phyloP scores from a whole-genome alignment of 2,329 filamentous ascomycete species.

The Myriosclerotinia duriaeana region DNA sequence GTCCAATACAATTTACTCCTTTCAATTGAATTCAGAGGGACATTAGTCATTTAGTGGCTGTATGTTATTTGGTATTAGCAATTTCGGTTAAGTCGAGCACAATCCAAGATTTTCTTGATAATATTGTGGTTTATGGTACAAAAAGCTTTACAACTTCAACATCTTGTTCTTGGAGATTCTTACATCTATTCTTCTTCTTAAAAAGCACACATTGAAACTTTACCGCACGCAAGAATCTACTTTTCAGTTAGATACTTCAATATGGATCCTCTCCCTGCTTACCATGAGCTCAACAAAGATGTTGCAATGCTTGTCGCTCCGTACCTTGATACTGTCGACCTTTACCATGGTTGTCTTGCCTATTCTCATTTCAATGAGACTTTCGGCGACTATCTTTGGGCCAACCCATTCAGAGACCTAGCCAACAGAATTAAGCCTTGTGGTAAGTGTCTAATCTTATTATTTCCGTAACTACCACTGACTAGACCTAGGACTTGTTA shows the following conservation, averaged over 20 bases:
- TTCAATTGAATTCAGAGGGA: neutral
- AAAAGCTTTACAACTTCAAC: neutral
- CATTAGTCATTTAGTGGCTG: neutral
- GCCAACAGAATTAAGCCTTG: slow-evolving; percentile 24
- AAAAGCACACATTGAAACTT: neutral
- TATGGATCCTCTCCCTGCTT: slow-evolving; percentile 10
- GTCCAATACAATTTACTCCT: neutral
- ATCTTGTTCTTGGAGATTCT: neutral
- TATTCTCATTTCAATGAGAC: slow-evolving; percentile 27
- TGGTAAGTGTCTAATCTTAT: slow-evolving; percentile 20
- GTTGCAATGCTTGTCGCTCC: slow-evolving; percentile 24
- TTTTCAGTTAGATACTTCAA: neutral
- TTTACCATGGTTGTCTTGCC: slow-evolving; percentile 27
- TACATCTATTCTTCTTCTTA: neutral
- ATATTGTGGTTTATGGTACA: neutral
- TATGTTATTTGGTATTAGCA: neutral
- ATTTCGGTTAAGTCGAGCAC: neutral
- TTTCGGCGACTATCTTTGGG: slow-evolving; percentile 30
- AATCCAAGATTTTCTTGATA: neutral
- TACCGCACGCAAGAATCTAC: neutral
- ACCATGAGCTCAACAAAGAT: slow-evolving; percentile 12
- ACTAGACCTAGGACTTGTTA: neutral
- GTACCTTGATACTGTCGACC: slow-evolving; percentile 26
- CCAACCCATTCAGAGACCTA: slow-evolving; percentile 30
- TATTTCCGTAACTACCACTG: neutral